Evolutionary conservation across 164 flowering plant genomes (phyloP), one percentile per base, ranked within the genome.

Genomic region (Aristolochia fimbriata): DNA sequence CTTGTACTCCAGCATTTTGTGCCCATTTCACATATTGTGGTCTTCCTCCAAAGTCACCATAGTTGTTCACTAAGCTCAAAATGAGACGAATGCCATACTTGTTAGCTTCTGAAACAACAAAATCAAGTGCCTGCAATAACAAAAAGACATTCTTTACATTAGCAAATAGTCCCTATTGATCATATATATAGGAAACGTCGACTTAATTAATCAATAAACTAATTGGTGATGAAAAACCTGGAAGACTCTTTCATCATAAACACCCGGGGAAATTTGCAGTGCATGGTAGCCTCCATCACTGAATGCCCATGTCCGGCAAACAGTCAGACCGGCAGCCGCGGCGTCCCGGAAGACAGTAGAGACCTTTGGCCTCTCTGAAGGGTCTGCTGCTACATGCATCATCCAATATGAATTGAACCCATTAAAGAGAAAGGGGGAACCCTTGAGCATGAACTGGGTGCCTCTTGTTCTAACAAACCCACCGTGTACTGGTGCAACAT

Each of bases 381-480:
- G 77, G 3, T 73, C 71, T 22, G 60, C 48, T 22, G 69, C 73
- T 23, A 73, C 64, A 15, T 60, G 49, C 77, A 73, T 73, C 77
- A 73, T 67, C 77, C 77, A 73, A 46, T 69, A 73, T 23, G 69
- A 60, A 24, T 70, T 73, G 51, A 73, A 73, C 4, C 77, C 77
- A 67, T 70, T 70, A 41, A 73, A 73, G 22, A 66, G n/a, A n/a
- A n/a, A n/a, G n/a, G n/a, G n/a, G n/a, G n/a, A n/a, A n/a, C n/a
- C n/a, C n/a, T n/a, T n/a, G 45, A 64, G 61, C 13, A 58, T 48
- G 58, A 73, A 73, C 3, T 53, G 60, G 19, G 66, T 57, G 15
- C 61, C 22, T 9, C 24, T 22, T 31, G 71, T 64, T 15, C 53
- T 54, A 2, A 73, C 64, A 67, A 66, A 73, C 9, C 58, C 67